A percentile compares a stretch with the other conserved stretches of the same genome.
These are phyloP conservation scores for Fomitopsis serialis DNA, from an alignment of 768 basidiomycete species.

Conservation along the genomic window DNA sequence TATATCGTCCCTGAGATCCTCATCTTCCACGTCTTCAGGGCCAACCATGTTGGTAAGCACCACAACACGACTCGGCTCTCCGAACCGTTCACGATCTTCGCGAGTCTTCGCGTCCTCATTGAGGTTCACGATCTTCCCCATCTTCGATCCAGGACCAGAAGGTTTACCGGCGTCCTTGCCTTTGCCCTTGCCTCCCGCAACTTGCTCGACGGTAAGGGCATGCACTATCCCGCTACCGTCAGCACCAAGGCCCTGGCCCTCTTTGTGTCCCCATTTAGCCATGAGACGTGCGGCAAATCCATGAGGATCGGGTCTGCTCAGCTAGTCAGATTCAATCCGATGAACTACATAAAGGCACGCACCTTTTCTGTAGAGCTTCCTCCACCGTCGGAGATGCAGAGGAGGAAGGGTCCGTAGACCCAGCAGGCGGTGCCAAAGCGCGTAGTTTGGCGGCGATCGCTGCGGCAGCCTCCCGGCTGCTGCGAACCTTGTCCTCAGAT, in stretches of 20 bases:
- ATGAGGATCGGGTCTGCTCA: slow-evolving; percentile 51
- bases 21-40: slow-evolving; percentile 78
- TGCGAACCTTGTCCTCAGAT: slow-evolving; percentile 56
- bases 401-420: slow-evolving; percentile 22
- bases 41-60: slow-evolving; percentile 89
- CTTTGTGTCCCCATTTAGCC: slow-evolving; percentile 96
- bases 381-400: slow-evolving; percentile 17
- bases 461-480: slow-evolving; percentile 60
- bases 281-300: slow-evolving; percentile 83
- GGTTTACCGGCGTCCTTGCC: slow-evolving; percentile 32
- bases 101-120: slow-evolving; percentile 77
- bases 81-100: slow-evolving; percentile 78
- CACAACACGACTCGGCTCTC: slow-evolving; percentile 86
- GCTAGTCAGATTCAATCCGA: background rate
- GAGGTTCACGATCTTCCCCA: slow-evolving; percentile 87
- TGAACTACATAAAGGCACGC: background rate
- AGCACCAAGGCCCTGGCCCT: slow-evolving; percentile 87
- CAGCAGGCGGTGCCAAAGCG: slow-evolving; percentile 41
- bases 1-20: slow-evolving; percentile 81
- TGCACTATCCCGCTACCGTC: slow-evolving; percentile 85
- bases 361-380: slow-evolving; percentile 24
- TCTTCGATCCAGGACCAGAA: slow-evolving; percentile 48
- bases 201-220: slow-evolving; percentile 77
- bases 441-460: slow-evolving; percentile 75
- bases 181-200: slow-evolving; percentile 32